Percentiles rank a stretch among this genome's conserved stretches.
These are phyloP conservation scores for Termitomyces sp. DNA, from an alignment of 768 basidiomycete species.

Conservation along the genomic window DNA sequence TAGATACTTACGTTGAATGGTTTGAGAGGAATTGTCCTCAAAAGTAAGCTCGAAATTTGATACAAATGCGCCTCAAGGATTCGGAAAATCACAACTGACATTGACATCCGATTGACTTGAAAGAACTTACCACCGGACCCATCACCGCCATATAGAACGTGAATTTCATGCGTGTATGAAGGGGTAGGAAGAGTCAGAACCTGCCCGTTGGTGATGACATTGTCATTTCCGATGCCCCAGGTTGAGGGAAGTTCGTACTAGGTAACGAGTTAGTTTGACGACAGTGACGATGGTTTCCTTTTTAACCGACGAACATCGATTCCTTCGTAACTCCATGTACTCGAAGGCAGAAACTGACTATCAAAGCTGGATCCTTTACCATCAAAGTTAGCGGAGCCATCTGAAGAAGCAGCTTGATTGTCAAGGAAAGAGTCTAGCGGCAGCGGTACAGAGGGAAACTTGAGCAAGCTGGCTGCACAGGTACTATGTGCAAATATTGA, in stretches of 20 bases:
- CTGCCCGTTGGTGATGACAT: conserved; percentile 39
- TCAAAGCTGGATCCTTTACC: conserved; percentile 31
- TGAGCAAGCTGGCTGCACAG: conserved; percentile 1
- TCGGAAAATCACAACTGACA: no score
- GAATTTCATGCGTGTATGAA: conserved; percentile 39
- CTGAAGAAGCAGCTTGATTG: conserved; percentile 36
- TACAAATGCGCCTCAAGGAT: no score
- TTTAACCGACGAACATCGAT: conserved; percentile 24
- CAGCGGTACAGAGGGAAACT: conserved; percentile 27
- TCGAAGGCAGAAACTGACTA: conserved; percentile 32
- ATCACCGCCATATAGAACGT: conserved; percentile 35
- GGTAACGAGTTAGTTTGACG: neutral
- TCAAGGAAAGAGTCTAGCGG: conserved; percentile 26
- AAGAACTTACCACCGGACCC: no score
- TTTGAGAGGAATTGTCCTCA: no score
- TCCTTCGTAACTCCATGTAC: conserved; percentile 31
- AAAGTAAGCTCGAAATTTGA: no score
- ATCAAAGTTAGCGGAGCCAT: conserved; percentile 36
- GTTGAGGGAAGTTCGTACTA: conserved; percentile 36
- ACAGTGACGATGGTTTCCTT: neutral
- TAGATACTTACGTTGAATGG: conserved; percentile 25
- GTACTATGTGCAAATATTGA: neutral
- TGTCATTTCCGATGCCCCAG: conserved; percentile 38
- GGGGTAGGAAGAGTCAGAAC: conserved; percentile 24
- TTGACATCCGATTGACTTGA: no score